Evolutionary conservation across 2,329 filamentous ascomycete genomes (phyloP).

Genomic region (Sporothrix luriei): DNA sequence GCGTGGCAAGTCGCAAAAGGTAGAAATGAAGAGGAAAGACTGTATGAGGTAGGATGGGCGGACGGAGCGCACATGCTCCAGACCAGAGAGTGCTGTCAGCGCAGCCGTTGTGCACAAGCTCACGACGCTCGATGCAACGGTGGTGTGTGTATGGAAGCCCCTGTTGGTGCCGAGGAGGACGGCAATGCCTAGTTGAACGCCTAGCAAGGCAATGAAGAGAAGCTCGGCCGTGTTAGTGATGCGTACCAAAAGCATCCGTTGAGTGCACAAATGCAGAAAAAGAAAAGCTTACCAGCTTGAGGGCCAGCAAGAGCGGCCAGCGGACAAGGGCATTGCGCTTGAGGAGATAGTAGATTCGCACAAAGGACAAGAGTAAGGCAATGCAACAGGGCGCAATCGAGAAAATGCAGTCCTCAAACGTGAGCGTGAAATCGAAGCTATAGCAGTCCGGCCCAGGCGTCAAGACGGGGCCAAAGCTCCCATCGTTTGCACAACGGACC

Average conservation of each 20-base stretch:
- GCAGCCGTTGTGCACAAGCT: constrained; percentile 34
- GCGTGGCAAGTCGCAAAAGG: constrained; percentile 50
- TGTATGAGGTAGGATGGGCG: constrained; percentile 52
- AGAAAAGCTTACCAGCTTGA: constrained; percentile 27
- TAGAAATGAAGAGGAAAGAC: constrained; percentile 49
- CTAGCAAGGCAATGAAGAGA: constrained; percentile 21
- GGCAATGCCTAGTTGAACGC: constrained; percentile 29
- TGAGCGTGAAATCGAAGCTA: constrained; percentile 36
- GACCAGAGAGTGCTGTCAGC: constrained; percentile 48
- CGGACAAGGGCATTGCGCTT: constrained; percentile 18
- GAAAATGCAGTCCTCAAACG: constrained; percentile 35
- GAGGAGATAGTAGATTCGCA: constrained; percentile 23
- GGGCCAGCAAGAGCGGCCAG: constrained; percentile 30
- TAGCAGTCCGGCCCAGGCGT: constrained; percentile 29
- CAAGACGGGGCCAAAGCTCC: constrained; percentile 34
- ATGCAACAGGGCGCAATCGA: constrained; percentile 28
- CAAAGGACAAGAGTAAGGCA: constrained; percentile 25
- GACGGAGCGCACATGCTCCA: constrained; percentile 52
- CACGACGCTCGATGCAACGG: constrained; percentile 34
- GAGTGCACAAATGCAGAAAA: neutral
- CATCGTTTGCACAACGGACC: constrained; percentile 31
- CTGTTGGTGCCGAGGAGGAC: constrained; percentile 27
- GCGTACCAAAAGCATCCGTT: neutral
- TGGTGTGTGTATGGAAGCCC: constrained; percentile 31
- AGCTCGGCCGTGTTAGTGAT: neutral